Base-by-base conservation (phyloP, 2,329 filamentous ascomycete genomes). In the Sporothrix sp. region DNA sequence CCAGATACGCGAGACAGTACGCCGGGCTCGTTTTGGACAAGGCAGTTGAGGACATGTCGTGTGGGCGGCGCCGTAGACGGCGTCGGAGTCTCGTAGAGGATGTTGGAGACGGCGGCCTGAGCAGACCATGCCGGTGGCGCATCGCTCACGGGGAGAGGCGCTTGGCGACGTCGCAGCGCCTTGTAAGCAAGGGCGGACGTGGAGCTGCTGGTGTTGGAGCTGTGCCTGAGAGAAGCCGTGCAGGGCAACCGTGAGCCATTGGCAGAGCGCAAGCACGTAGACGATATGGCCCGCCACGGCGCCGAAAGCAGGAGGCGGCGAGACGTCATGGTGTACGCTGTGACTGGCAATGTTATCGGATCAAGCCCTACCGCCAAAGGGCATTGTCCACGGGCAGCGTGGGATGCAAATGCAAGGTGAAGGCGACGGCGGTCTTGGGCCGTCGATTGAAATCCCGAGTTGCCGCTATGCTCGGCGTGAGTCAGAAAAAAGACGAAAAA, bases 21-120 rank as follows among this genome's bases (percentile, higher is more conserved):
- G 72, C 93, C 93, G 11, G 93, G 93, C 74, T 98, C 93, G 72
- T 98, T 98, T 71, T 98, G 93, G 54, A 98, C 93, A 55, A 98
- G 79, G 67, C 93, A 98, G 73, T 98, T 98, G 69, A 98, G 83
- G 64, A 98, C 81, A 70, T 98, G 93, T 50, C 90, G 84, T 73
- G 95, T 97, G 39, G 88, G 85, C 8, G 93, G 91, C 21, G 82
- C 82, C 61, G 76, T 76, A 13, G 88, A 90, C 7, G 89, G 87
- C 16, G 86, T 76, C 6, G 93, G 93, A 3, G 90, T 97, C 76
- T 98, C 93, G 75, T 98, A 98, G 68, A 98, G 86, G 65, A 98
- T 98, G 67, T 91, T 95, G 65, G 88, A 95, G 58, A 98, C 93
- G 58, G 93, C 93, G 16, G 93, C 88, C 60, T 93, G 90, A 33